A percentile compares a stretch with the other conserved stretches of the same genome.
Conservation (phyloP, 2,329 filamentous ascomycete species). For the Trichoderma asperellum region DNA sequence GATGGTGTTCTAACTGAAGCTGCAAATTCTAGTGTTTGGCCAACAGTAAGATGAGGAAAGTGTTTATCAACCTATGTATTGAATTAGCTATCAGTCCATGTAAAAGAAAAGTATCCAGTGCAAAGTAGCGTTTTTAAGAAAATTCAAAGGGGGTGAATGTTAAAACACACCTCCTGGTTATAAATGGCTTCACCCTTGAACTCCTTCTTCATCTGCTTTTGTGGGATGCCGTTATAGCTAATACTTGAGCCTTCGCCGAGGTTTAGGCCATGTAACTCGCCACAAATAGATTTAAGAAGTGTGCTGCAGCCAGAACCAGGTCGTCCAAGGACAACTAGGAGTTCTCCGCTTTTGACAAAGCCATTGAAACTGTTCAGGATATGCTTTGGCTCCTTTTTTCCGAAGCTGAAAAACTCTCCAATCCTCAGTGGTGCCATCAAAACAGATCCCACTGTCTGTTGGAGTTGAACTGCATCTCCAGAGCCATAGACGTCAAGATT, state of each 20-base stretch:
- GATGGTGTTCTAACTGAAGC: conserved; percentile 69
- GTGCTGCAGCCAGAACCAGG: conserved; percentile 69
- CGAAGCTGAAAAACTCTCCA: conserved; percentile 57
- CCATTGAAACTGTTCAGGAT: conserved; percentile 69
- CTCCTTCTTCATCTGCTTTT: conserved; percentile 58
- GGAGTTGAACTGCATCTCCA: conserved; percentile 68
- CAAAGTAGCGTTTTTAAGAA: background rate
- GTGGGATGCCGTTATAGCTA: conserved; percentile 66
- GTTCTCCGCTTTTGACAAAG: conserved; percentile 65
- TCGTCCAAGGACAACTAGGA: conserved; percentile 69
- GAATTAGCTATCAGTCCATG: background rate
- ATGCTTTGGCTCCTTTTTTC: conserved; percentile 54
- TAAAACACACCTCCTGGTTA: conserved; percentile 64
- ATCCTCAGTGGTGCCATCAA: conserved; percentile 61
- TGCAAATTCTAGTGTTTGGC: conserved; percentile 74
- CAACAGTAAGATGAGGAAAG: conserved; percentile 77
- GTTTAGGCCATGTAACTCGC: conserved; percentile 62
- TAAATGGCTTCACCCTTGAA: conserved; percentile 72
- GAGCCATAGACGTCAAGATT: conserved; percentile 69
- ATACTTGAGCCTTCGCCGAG: conserved; percentile 56
- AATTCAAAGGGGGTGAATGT: no score
- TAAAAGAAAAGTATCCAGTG: no score
- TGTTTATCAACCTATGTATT: conserved; percentile 64
- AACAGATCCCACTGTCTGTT: conserved; percentile 66
- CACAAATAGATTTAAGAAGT: conserved; percentile 63